These are phyloP conservation scores for Fusarium torulosum DNA, from an alignment of 2,329 filamentous ascomycete species.

Conservation along the genomic window DNA sequence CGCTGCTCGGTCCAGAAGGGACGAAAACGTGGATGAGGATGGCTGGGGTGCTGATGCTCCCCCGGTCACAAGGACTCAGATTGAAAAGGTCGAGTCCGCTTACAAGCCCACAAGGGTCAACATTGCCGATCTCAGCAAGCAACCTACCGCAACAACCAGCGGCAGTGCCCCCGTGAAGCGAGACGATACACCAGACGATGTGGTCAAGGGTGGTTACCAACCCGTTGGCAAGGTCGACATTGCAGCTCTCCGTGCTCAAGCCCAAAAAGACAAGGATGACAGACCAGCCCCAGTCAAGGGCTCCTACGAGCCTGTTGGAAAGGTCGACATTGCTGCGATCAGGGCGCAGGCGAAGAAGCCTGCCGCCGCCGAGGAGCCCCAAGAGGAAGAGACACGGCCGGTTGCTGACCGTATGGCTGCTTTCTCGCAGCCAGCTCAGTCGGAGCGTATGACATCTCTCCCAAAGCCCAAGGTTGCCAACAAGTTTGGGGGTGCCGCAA, in stretches of 20 bases:
- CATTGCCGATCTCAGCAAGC: conserved; percentile 84
- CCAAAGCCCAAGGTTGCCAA: conserved; percentile 97
- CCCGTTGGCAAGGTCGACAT: conserved; percentile 99
- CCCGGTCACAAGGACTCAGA: conserved; percentile 84
- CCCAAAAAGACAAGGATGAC: conserved; percentile 77
- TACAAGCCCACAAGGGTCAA: conserved; percentile 98
- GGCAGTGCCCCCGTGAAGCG: conserved; percentile 62
- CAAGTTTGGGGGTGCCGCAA: conserved; percentile 79
- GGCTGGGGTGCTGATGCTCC: conserved; percentile 97
- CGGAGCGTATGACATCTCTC: conserved; percentile 85
- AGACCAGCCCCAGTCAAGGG: conserved; percentile 89
- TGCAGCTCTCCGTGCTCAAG: conserved; percentile 84
- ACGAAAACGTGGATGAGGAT: conserved; percentile 78
- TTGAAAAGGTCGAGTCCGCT: conserved; percentile 92
- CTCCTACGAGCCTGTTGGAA: conserved; percentile 93
- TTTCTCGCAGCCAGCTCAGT: conserved; percentile 71
- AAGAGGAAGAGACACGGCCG: conserved; percentile 63
- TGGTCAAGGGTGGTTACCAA: conserved; percentile 89
- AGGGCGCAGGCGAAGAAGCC: conserved; percentile 83
- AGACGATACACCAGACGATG: conserved; percentile 66
- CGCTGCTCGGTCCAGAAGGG: conserved; percentile 71
- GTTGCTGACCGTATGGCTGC: conserved; percentile 82
- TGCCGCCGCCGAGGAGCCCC: conserved; percentile 53
- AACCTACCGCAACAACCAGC: conserved; percentile 75
- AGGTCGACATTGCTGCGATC: conserved; percentile 97